Conservation (phyloP, 768 basidiomycete genomes). For the Phallus indusiatus region DNA sequence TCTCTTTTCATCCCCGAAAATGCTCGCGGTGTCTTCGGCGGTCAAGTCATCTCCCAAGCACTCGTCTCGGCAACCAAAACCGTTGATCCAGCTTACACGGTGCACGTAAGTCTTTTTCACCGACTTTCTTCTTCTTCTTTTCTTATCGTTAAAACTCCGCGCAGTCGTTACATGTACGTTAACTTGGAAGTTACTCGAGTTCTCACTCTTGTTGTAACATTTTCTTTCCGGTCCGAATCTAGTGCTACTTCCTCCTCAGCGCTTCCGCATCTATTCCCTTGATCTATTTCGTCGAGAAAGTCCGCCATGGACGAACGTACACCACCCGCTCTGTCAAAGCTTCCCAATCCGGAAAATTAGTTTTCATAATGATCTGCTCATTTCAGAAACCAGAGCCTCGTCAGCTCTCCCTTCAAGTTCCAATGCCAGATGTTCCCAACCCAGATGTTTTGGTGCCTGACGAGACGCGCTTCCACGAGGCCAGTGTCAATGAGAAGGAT, state of each 20-base stretch:
- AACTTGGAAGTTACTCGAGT: background rate
- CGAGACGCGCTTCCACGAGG: slow-evolving; percentile 52
- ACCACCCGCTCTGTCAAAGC: slow-evolving; percentile 45
- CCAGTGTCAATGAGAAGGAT: slow-evolving; percentile 18
- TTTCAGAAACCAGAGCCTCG: slow-evolving; percentile 74
- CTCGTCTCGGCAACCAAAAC: slow-evolving; percentile 72
- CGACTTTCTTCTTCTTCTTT: background rate
- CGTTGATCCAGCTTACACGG: slow-evolving; percentile 50
- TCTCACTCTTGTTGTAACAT: background rate
- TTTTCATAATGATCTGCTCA: slow-evolving; percentile 66
- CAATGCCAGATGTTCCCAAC: slow-evolving; percentile 46
- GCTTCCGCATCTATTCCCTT: slow-evolving; percentile 67
- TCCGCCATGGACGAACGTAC: slow-evolving; percentile 70
- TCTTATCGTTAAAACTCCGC: slow-evolving; percentile 1
- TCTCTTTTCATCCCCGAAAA: slow-evolving; percentile 52
- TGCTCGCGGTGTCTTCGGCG: slow-evolving; percentile 74
- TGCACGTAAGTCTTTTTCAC: slow-evolving; percentile 52
- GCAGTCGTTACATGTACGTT: slow-evolving; percentile 63
- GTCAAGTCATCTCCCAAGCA: slow-evolving; percentile 85
- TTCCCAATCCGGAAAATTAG: slow-evolving; percentile 42
- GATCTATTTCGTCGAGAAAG: slow-evolving; percentile 66
- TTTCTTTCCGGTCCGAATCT: slow-evolving; percentile 10
- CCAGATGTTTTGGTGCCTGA: slow-evolving; percentile 32
- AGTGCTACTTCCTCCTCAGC: slow-evolving; percentile 78
- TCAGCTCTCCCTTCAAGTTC: slow-evolving; percentile 61